These are phyloP conservation scores for Pilobolus umbonatus DNA, from an alignment of 192 early-diverging fungal species.

Conservation along the genomic window DNA sequence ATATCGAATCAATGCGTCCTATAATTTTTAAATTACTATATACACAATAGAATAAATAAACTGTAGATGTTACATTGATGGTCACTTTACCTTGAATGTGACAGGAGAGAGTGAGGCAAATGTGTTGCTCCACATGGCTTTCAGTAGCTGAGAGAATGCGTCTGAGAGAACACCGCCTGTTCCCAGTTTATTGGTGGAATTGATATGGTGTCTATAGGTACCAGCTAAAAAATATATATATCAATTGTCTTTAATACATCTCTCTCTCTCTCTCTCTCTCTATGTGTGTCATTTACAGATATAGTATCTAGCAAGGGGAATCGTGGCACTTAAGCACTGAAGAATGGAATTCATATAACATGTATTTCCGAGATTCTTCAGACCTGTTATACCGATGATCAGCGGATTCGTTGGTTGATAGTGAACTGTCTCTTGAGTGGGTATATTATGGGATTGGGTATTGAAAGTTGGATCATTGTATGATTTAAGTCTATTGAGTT, in stretches of 20 bases:
- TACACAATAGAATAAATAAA: not conserved
- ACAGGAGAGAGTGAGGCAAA: constrained; percentile 74
- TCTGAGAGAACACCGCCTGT: constrained; percentile 70
- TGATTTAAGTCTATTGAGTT: constrained; percentile 29
- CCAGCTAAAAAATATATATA: constrained; percentile 43
- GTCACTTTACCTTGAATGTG: constrained; percentile 53
- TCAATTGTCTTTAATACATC: too few species aligned
- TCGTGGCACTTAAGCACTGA: constrained; percentile 70
- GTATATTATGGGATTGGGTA: constrained; percentile 7
- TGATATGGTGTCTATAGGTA: constrained; percentile 56
- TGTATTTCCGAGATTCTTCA: constrained; percentile 81
- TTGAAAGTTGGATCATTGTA: constrained; percentile 25
- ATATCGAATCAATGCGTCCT: constrained; percentile 63
- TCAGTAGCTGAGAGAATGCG: constrained; percentile 72
- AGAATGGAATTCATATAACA: constrained; percentile 86
- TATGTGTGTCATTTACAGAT: constrained; percentile 12
- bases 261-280: not conserved
- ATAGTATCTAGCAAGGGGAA: constrained; percentile 69
- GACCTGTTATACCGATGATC: constrained; percentile 58
- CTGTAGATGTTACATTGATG: not conserved
- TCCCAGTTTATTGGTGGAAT: constrained; percentile 61
- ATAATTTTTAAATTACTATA: too few species aligned
- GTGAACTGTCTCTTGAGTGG: constrained; percentile 27
- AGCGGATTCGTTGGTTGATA: constrained; percentile 40
- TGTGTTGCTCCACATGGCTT: constrained; percentile 78